phyloP scores from a whole-genome alignment of 2,329 filamentous ascomycete species.

The Penicillium vulpinum region DNA sequence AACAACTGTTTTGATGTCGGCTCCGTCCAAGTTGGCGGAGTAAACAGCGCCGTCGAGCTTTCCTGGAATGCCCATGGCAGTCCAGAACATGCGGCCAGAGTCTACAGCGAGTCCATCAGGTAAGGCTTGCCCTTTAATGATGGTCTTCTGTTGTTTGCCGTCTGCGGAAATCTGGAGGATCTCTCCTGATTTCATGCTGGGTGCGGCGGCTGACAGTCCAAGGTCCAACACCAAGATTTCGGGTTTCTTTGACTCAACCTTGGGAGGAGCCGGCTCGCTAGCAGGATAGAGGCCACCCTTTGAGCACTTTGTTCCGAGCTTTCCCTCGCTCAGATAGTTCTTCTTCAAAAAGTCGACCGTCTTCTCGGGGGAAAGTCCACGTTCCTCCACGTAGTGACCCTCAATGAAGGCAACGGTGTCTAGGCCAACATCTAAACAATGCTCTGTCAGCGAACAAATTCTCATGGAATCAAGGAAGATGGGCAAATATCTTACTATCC shows the following conservation, averaged over 20 bases:
- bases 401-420: slow-evolving; percentile 58
- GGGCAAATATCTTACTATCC: slow-evolving; percentile 36
- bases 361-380: slow-evolving; percentile 41
- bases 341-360: slow-evolving; percentile 50
- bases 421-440: slow-evolving; percentile 45
- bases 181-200: slow-evolving; percentile 17
- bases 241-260: not conserved
- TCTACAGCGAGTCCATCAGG: slow-evolving; percentile 52
- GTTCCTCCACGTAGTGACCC: slow-evolving; percentile 54
- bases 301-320: slow-evolving; percentile 48
- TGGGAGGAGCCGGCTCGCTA: not conserved
- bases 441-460: not conserved
- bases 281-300: slow-evolving; percentile 45
- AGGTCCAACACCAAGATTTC: slow-evolving; percentile 26
- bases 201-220: slow-evolving; percentile 20
- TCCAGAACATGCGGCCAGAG: slow-evolving; percentile 50
- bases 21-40: slow-evolving; percentile 52
- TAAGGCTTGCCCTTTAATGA: slow-evolving; percentile 25
- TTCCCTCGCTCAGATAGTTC: slow-evolving; percentile 50
- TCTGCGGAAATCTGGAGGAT: slow-evolving; percentile 18
- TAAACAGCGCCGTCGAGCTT: slow-evolving; percentile 45
- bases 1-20: slow-evolving; percentile 46
- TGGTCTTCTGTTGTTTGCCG: not conserved
- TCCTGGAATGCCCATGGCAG: slow-evolving; percentile 50
- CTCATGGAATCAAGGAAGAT: not conserved